phyloP scores from a whole-genome alignment of 352 stramenopile genomes.

The Salisapilia sapeloensis region DNA sequence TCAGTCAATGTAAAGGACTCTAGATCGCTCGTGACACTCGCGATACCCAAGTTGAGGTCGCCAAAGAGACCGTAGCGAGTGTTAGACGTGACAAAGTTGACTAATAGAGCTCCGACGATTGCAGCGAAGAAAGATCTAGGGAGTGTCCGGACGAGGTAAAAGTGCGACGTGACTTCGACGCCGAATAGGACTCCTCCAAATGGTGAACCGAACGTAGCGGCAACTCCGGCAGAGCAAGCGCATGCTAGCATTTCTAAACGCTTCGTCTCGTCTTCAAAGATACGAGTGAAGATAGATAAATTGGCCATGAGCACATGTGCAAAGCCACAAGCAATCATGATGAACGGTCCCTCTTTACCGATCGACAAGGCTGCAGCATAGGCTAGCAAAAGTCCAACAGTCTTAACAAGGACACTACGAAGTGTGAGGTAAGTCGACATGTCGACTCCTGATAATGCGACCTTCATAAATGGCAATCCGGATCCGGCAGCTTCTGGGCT shows the following conservation, averaged over 20 bases:
- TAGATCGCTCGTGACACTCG: constrained; percentile 13
- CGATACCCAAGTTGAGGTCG: constrained; percentile 46
- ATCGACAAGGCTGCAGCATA: constrained; percentile 54
- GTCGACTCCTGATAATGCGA: constrained; percentile 69
- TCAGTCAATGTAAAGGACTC: constrained; percentile 33
- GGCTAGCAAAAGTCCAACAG: constrained; percentile 39
- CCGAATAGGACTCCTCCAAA: constrained; percentile 77
- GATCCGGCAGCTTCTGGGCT: constrained; percentile 58
- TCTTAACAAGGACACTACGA: constrained; percentile 54
- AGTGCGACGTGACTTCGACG: constrained; percentile 73
- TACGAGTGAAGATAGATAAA: constrained; percentile 35
- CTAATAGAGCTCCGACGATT: constrained; percentile 49
- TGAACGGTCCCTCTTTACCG: constrained; percentile 76
- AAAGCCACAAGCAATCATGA: constrained; percentile 78
- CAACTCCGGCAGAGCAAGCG: constrained; percentile 61
- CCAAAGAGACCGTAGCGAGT: constrained; percentile 56
- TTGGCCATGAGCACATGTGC: constrained; percentile 67
- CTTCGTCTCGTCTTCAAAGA: constrained; percentile 68
- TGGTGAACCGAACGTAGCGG: constrained; percentile 70
- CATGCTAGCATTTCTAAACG: constrained; percentile 70
- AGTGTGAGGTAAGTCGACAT: constrained; percentile 59
- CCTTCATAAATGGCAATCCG: constrained; percentile 63
- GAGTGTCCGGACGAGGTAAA: constrained; percentile 67
- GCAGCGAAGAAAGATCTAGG: constrained; percentile 65
- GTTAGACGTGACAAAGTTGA: constrained; percentile 47